These are phyloP conservation scores for Triticum aestivum DNA, from an alignment of 176 grass and related monocot genomes.

Conservation along the genomic window IWGSC_CS_RefSeq_v2.1 NC_057810.1:645182359-645182858, in stretches of 20 bases:
- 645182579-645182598: neutral
- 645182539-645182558: neutral
- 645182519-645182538: neutral
- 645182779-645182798: constrained; percentile 18
- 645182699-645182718: neutral
- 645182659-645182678: neutral
- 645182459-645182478: neutral
- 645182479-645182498: neutral
- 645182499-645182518: neutral
- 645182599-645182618: neutral
- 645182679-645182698: neutral
- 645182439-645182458: neutral
- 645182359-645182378: constrained; percentile 11
- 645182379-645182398: neutral
- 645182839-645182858: constrained; percentile 44
- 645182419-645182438: neutral
- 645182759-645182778: neutral
- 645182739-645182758: neutral
- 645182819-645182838: constrained; percentile 44
- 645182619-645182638: neutral
- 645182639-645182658: neutral
- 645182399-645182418: neutral
- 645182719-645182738: neutral
- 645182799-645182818: constrained; percentile 37
- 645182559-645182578: neutral